phyloP scores from a whole-genome alignment of 352 stramenopile genomes.

The Pythium dissotocum region DNA sequence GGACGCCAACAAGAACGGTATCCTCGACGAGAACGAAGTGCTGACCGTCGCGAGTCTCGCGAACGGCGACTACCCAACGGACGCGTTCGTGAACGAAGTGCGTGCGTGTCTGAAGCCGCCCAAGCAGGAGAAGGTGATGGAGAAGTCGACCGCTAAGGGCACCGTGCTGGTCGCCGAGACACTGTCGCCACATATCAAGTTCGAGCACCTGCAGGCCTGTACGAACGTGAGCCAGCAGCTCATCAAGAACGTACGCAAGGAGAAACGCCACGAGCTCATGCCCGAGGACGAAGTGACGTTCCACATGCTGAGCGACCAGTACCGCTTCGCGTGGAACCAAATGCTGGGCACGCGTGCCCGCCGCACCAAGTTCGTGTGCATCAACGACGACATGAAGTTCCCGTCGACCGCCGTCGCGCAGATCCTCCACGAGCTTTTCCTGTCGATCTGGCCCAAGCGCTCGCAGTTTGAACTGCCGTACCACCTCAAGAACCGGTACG shows the following conservation, averaged over 20 bases:
- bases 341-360: constrained; percentile 91
- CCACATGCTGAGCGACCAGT: constrained; percentile 95
- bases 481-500: constrained; percentile 85
- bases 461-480: constrained; percentile 92
- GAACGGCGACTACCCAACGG: constrained; percentile 64
- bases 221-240: constrained; percentile 49
- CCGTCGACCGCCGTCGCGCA: constrained; percentile 78
- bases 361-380: constrained; percentile 95
- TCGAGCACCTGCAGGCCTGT: constrained; percentile 61
- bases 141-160: constrained; percentile 55
- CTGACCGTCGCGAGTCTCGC: constrained; percentile 87
- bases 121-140: constrained; percentile 73
- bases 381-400: constrained; percentile 96
- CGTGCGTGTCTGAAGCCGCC: constrained; percentile 67
- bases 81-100: constrained; percentile 67
- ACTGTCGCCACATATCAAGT: constrained; percentile 68
- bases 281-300: constrained; percentile 91
- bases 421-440: constrained; percentile 92
- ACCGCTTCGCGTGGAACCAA: constrained; percentile 87
- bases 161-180: constrained; percentile 71
- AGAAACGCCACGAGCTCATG: constrained; percentile 65
- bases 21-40: constrained; percentile 91
- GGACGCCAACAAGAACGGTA: constrained; percentile 90
- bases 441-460: constrained; percentile 89
- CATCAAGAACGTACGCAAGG: constrained; percentile 65